Evolutionary conservation across 2,329 filamentous ascomycete genomes (phyloP).

Genomic region (Botrytis pseudocinerea): DNA sequence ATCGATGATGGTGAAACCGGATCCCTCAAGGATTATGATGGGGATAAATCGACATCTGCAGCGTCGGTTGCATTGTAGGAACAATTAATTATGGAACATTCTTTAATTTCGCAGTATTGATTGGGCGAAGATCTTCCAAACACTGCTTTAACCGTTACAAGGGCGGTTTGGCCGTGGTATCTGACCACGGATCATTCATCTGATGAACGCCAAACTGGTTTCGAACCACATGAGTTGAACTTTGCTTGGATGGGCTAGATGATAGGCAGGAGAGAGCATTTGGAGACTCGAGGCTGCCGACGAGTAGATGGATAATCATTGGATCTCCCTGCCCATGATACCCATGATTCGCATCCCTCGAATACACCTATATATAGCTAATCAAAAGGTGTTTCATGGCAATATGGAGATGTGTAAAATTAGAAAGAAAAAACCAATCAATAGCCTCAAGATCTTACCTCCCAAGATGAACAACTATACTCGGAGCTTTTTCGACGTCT

Average conservation of each 20-base stretch:
- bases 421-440: background rate
- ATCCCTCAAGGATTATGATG: conserved; percentile 9
- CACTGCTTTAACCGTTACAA: conserved; percentile 1
- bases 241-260: background rate
- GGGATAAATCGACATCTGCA: background rate
- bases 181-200: conserved; percentile 13
- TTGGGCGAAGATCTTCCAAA: conserved; percentile 13
- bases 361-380: background rate
- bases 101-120: background rate
- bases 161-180: conserved; percentile 1
- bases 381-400: conserved; percentile 2
- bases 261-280: background rate
- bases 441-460: conserved; percentile 1
- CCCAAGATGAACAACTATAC: background rate
- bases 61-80: background rate
- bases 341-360: background rate
- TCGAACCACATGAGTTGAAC: background rate
- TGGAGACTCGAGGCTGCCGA: background rate
- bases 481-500: background rate
- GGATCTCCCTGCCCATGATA: background rate
- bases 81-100: conserved; percentile 8
- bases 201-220: background rate
- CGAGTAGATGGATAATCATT: background rate
- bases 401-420: conserved; percentile 1
- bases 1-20: conserved; percentile 17